Conservation (phyloP, 1,284 basidiomycete species). For the Rhodotorula sp. region DNA sequence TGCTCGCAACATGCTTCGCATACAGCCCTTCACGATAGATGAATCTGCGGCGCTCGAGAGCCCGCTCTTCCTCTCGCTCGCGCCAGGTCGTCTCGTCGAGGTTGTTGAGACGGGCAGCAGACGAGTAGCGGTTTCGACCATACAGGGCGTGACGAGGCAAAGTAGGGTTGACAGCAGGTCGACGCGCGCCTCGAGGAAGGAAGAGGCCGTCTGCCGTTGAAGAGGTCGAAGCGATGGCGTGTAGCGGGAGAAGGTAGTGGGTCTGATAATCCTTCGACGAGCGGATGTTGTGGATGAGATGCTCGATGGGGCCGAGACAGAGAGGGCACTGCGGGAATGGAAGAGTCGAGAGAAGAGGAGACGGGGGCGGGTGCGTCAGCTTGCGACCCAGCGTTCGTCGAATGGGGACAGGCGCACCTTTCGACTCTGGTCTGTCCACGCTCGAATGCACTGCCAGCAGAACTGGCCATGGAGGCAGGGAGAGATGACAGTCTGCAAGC, state of each 20-base stretch:
- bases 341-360: conserved; percentile 5
- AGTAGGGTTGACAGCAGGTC: neutral
- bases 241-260: conserved; percentile 42
- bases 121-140: conserved; percentile 15
- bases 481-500: conserved; percentile 42
- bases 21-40: conserved; percentile 44
- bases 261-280: conserved; percentile 44
- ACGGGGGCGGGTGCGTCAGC: conserved; percentile 21
- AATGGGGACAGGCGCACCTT: conserved; percentile 38
- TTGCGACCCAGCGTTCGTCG: conserved; percentile 8
- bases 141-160: conserved; percentile 38
- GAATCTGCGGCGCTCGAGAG: conserved; percentile 41
- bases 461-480: conserved; percentile 46
- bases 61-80: conserved; percentile 38
- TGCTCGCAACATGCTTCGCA: conserved; percentile 46
- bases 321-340: conserved; percentile 43
- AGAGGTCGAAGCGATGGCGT: neutral
- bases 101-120: neutral
- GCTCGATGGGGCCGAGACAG: conserved; percentile 43
- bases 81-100: conserved; percentile 26
- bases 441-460: conserved; percentile 47
- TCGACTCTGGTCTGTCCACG: conserved; percentile 45
- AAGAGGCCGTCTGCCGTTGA: neutral
- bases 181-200: neutral
- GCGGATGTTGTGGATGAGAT: conserved; percentile 45